Percentiles rank a stretch among this genome's conserved stretches.
Evolutionary conservation across 108 stramenopile genomes (phyloP).

Genomic region (Mediolabrus comicus): DNA sequence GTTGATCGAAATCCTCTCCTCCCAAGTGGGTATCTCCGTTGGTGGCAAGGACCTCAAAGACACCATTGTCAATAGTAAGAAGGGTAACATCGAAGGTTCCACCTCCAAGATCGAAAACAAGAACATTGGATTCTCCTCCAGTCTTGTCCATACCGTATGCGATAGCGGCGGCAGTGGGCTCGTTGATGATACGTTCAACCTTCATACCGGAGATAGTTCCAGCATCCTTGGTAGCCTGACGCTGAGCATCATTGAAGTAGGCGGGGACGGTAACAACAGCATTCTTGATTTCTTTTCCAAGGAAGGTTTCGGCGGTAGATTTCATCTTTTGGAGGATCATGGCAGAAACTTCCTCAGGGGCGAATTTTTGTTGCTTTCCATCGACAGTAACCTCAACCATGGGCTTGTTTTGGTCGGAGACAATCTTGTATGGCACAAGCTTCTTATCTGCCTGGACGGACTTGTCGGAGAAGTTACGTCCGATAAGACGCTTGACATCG

Average conservation of each 20-base stretch:
- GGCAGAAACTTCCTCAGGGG: constrained; percentile 90
- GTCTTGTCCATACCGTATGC: constrained; percentile 97
- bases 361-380: constrained; percentile 61
- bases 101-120: constrained; percentile 97
- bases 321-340: constrained; percentile 94
- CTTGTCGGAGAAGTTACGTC: constrained; percentile 92
- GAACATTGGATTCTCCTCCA: constrained; percentile 87
- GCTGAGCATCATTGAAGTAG: constrained; percentile 97
- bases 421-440: constrained; percentile 93
- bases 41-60: constrained; percentile 91
- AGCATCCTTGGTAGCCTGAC: constrained; percentile 97
- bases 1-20: constrained; percentile 92
- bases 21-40: constrained; percentile 91
- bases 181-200: constrained; percentile 97
- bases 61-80: constrained; percentile 92
- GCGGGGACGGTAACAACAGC: constrained; percentile 98
- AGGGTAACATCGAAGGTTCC: constrained; percentile 98
- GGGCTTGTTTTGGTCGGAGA: constrained; percentile 88
- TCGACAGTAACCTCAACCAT: constrained; percentile 58
- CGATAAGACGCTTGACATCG: constrained; percentile 98
- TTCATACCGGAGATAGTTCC: constrained; percentile 94
- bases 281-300: constrained; percentile 86
- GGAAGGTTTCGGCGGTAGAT: constrained; percentile 80
- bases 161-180: constrained; percentile 98
- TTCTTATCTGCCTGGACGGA: constrained; percentile 97